These are phyloP conservation scores for Stephanodiscus triporus DNA, from an alignment of 108 stramenopile species.

Conservation along the genomic window DNA sequence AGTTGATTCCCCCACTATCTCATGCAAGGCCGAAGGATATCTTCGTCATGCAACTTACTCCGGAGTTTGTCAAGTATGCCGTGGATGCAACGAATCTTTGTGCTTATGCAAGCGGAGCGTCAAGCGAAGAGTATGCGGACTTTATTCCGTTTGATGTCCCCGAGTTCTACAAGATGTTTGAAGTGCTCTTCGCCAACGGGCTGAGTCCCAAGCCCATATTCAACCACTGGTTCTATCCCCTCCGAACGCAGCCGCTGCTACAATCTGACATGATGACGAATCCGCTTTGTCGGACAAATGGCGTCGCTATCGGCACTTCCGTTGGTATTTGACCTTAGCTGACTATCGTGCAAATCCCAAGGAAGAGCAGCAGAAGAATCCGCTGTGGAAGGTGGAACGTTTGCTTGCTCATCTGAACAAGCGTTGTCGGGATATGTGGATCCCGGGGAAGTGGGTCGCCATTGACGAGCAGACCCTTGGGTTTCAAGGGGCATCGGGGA, in stretches of 20 bases:
- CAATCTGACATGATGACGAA: too few relatives aligned
- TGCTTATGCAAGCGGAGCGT: background rate
- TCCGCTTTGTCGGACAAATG: too few relatives aligned
- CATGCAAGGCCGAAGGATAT: too few relatives aligned
- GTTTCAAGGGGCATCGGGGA: slow-evolving; percentile 23
- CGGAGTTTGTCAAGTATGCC: background rate
- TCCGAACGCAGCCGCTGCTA: too few relatives aligned
- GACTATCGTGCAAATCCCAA: too few relatives aligned
- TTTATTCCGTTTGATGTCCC: slow-evolving; percentile 8
- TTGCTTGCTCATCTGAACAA: slow-evolving; percentile 1
- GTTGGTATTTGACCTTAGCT: too few relatives aligned
- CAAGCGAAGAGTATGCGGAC: background rate
- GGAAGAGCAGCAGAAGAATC: background rate
- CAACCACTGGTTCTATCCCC: too few relatives aligned
- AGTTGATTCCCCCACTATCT: too few relatives aligned
- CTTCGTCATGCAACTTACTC: background rate
- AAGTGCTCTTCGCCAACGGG: slow-evolving; percentile 8
- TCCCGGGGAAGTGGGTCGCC: slow-evolving; percentile 23
- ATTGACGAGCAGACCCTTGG: slow-evolving; percentile 43
- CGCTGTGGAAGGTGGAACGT: slow-evolving; percentile 13
- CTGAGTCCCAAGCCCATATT: slow-evolving; percentile 15
- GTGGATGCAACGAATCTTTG: background rate
- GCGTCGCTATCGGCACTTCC: too few relatives aligned
- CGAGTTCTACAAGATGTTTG: slow-evolving; percentile 16
- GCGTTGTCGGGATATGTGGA: slow-evolving; percentile 9